Percentiles rank a stretch among this genome's conserved stretches.
These are phyloP conservation scores for Chlamydomonas sphaeroides DNA, from an alignment of 139 green algal genomes.

Conservation along the genomic window DNA sequence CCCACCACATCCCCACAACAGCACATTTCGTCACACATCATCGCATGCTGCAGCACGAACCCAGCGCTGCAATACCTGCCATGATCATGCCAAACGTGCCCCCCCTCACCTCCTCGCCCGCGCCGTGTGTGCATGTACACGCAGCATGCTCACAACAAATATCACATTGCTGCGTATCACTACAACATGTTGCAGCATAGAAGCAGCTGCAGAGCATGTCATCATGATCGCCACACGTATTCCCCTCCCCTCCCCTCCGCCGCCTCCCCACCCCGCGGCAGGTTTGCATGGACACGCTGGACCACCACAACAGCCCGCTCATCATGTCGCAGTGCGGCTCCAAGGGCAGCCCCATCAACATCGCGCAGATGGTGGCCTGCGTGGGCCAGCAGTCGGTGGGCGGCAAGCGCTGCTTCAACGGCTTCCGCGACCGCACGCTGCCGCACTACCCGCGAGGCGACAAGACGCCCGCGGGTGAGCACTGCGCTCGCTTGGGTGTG, in stretches of 20 bases:
- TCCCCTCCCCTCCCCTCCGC: background rate
- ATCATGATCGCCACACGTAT: background rate
- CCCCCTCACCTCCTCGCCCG: too few species aligned
- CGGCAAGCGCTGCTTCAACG: conserved; percentile 92
- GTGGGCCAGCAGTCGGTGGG: conserved; percentile 97
- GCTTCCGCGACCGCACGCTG: conserved; percentile 90
- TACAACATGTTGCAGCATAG: too few species aligned
- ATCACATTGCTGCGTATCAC: too few species aligned
- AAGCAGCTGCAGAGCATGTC: too few species aligned
- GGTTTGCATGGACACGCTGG: conserved; percentile 91
- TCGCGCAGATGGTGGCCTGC: conserved; percentile 97
- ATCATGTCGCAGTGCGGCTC: conserved; percentile 97
- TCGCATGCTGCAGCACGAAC: too few species aligned
- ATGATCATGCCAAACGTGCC: too few species aligned
- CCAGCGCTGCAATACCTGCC: too few species aligned
- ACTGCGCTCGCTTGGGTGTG: too few species aligned
- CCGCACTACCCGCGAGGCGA: conserved; percentile 90
- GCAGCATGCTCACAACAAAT: too few species aligned
- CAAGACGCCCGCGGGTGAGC: conserved; percentile 46
- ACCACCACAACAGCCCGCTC: conserved; percentile 89
- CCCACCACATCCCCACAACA: too few species aligned
- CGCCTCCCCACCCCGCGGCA: conserved; percentile 35
- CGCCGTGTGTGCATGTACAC: too few species aligned
- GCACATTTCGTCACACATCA: too few species aligned
- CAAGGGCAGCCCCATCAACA: conserved; percentile 98